Percentiles rank a stretch among this genome's conserved stretches.
These are phyloP conservation scores for Ambrosiella cleistominuta DNA, from an alignment of 2,329 filamentous ascomycete genomes.

Conservation along the genomic window DNA sequence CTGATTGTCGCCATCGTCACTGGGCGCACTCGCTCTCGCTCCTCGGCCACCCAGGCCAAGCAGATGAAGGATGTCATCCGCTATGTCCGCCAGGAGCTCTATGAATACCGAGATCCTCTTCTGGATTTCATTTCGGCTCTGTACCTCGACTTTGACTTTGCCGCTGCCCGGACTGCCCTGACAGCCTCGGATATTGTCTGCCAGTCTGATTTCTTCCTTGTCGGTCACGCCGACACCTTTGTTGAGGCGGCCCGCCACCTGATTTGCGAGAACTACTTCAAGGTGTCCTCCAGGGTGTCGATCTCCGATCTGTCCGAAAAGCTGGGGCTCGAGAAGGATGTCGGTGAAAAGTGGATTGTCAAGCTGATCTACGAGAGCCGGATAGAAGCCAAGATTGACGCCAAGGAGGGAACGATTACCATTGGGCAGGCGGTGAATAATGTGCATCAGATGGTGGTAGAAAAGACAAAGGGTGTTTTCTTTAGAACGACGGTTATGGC, in stretches of 20 bases:
- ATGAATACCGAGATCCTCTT: conserved; percentile 92
- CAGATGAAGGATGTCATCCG: conserved; percentile 95
- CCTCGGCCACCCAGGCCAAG: conserved; percentile 82
- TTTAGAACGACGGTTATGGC: conserved; percentile 93
- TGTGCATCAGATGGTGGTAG: conserved; percentile 98
- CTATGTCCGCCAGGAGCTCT: conserved; percentile 89
- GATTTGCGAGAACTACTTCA: conserved; percentile 98
- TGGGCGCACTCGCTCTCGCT: conserved; percentile 64
- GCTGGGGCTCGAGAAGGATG: conserved; percentile 78
- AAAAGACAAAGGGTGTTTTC: conserved; percentile 96
- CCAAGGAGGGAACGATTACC: conserved; percentile 92
- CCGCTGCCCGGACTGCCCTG: conserved; percentile 83
- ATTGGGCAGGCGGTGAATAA: conserved; percentile 99
- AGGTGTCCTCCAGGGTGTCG: conserved; percentile 97
- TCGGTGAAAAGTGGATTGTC: conserved; percentile 99
- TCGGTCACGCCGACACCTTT: conserved; percentile 67
- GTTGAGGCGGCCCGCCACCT: conserved; percentile 89
- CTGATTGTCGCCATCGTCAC: conserved; percentile 88
- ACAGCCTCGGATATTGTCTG: conserved; percentile 78
- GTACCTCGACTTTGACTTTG: conserved; percentile 74
- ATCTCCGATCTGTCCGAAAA: conserved; percentile 91
- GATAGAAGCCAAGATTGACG: conserved; percentile 98
- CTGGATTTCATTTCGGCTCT: conserved; percentile 93
- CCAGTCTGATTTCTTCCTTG: conserved; percentile 88
- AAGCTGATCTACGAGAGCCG: conserved; percentile 96